Base-by-base conservation (phyloP, 768 basidiomycete genomes). In the Royoungia palumana region DNA sequence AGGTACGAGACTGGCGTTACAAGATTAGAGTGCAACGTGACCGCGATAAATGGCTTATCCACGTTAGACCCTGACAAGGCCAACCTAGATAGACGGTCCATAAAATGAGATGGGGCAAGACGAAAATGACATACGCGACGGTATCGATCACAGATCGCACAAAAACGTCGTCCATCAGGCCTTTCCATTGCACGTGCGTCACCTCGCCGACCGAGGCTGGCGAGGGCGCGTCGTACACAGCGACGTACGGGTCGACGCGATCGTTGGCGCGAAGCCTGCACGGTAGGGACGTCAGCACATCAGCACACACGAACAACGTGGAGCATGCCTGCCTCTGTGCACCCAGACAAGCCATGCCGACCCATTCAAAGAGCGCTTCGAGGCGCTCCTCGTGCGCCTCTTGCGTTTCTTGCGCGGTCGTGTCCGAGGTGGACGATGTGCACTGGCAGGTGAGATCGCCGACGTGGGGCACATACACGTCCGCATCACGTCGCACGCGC, bases 241-340 rank as follows among this genome's bases (percentile, higher is more conserved):
- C 80, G 10, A 88, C 74, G 51, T 79, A 89, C 10, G 87, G 81
- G 54, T 87, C 82, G 22, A 81, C 79, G 39, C 79, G 75, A 55
- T 88, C 86, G 55, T 80, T 80, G 5, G 72, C 78, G 32, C 70
- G 63, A 5, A 89, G 61, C 57, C 87, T 89, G n/a, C n/a, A n/a
- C n/a, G 19, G 40, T 2, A 28, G 13, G 17, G 11, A 32, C 44
- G n/a, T 45, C 24, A 36, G 7, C 4, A 32, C 16, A 6, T 35
- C 37, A 16, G 11, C 12, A 44, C 25, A 43, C 25, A n/a, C 38
- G 34, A 24, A 16, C 16, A 6, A 19, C 19, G 21, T 42, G 35
- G 21, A 41, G 53, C 50, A 6, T 51, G 83, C 87, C 87, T 51
- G 83, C 87, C 87, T 73, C 60, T 85, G 83, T 2, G 87, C 72